Percentiles rank a stretch among this genome's conserved stretches.
Evolutionary conservation across 2,329 filamentous ascomycete genomes (phyloP).

Genomic region (Bipolaris oryzae): DNA sequence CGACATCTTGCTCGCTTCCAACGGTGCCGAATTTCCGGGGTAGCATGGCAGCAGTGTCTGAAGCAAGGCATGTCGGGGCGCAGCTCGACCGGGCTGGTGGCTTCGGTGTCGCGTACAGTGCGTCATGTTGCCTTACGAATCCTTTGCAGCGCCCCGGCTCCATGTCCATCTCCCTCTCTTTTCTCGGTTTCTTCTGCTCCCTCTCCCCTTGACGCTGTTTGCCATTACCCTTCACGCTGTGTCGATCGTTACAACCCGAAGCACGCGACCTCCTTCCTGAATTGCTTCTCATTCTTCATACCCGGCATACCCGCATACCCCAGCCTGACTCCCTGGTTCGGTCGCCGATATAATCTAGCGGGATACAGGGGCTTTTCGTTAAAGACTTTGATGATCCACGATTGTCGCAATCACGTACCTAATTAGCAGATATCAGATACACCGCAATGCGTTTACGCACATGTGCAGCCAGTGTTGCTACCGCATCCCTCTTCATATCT

Average conservation of each 20-base stretch:
- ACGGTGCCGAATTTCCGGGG: constrained; percentile 4
- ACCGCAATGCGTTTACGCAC: constrained; percentile 36
- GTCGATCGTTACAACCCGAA: not conserved
- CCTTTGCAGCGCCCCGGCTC: not conserved
- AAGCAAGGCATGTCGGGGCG: not conserved
- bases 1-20: not conserved
- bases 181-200: not conserved
- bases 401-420: not conserved
- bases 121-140: constrained; percentile 8
- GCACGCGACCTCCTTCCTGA: constrained; percentile 17
- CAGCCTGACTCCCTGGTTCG: not conserved
- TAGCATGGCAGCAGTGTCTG: constrained; percentile 1
- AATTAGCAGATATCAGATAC: not conserved
- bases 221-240: not conserved
- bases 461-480: constrained; percentile 29
- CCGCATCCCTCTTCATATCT: constrained; percentile 26
- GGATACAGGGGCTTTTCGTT: not conserved
- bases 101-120: not conserved
- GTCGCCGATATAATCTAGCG: not conserved
- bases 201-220: constrained; percentile 1
- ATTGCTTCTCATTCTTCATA: not conserved
- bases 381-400: not conserved
- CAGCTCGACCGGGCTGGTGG: not conserved
- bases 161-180: not conserved
- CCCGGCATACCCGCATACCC: not conserved